phyloP scores from a whole-genome alignment of 2,329 filamentous ascomycete species.

The Penicillium griseofulvum region DNA sequence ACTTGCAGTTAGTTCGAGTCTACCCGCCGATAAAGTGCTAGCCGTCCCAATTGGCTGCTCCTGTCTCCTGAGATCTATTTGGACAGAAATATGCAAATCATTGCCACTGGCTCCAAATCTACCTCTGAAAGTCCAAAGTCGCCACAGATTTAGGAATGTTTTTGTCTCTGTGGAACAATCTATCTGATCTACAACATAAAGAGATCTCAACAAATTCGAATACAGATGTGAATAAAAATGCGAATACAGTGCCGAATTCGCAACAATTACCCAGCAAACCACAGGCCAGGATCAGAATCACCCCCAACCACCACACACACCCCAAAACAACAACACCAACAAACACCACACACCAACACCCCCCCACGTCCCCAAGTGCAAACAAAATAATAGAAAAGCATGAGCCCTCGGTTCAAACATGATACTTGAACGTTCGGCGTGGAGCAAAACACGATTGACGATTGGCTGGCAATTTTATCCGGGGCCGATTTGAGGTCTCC shows the following conservation, averaged over 20 bases:
- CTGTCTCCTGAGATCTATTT: neutral
- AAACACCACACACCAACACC: no score
- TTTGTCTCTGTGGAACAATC: neutral
- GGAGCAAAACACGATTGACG: neutral
- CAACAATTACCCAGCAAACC: neutral
- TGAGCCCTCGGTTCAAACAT: neutral
- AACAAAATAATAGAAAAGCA: neutral
- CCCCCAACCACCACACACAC: no score
- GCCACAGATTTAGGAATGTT: neutral
- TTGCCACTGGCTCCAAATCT: neutral
- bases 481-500: neutral
- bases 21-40: neutral
- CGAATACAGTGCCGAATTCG: neutral
- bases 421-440: neutral
- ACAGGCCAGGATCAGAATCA: neutral
- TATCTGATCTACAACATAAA: neutral
- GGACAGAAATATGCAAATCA: neutral
- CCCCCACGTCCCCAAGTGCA: no score
- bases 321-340: no score
- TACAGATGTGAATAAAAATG: no score
- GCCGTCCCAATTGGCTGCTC: neutral
- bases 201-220: neutral
- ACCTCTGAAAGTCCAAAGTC: neutral
- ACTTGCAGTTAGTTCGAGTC: neutral
- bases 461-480: slow-evolving; percentile 18